Base-by-base conservation (phyloP, 345 rosid genomes). In the Pelargonium nanum region DNA sequence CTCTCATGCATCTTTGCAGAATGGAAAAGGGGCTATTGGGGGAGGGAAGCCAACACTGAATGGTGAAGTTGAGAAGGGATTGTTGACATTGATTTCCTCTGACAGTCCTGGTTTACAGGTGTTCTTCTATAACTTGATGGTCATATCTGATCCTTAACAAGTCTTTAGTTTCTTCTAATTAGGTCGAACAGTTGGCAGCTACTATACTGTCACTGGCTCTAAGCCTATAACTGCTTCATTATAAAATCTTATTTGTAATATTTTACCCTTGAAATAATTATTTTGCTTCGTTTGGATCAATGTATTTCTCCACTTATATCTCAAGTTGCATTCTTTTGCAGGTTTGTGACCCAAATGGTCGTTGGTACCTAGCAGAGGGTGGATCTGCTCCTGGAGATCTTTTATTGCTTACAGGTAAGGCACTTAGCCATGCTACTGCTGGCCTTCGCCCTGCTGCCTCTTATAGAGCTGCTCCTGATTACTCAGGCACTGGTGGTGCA, bases 261-360 rank as follows among this genome's bases (percentile, higher is more conserved):
- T n/a, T n/a, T n/a, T n/a, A n/a, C n/a, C n/a, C n/a, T n/a, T n/a
- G n/a, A n/a, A n/a, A n/a, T n/a, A n/a, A n/a, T n/a, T n/a, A n/a
- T n/a, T n/a, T n/a, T n/a, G n/a, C n/a, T n/a, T n/a, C n/a, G 32
- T 28, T 28, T 28, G 7, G 32, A 28, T 28, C 48, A 40, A 2
- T 6, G 48, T 30, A 30, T 30, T 30, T 30, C 40, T 30, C 6
- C 10, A 12, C 40, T 30, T 30, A 30, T 30, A 30, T 30, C 1
- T 30, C 10, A 30, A 30, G 40, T 12, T 65, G 55, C 60, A 67
- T 69, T 74, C 25, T 58, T 56, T 68, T 58, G 8, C 72, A 93
- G 99, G 99, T 93, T 55, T 87, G 95, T 77, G 99, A 93, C 65
- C 96, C 96, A 65, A 85, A 89, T 68, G 94, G 97, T 64, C 96